Percentiles rank a stretch among this genome's conserved stretches.
These are phyloP conservation scores for Penicillium alfredii DNA, from an alignment of 495 filamentous ascomycete species.

Conservation along the genomic window DNA sequence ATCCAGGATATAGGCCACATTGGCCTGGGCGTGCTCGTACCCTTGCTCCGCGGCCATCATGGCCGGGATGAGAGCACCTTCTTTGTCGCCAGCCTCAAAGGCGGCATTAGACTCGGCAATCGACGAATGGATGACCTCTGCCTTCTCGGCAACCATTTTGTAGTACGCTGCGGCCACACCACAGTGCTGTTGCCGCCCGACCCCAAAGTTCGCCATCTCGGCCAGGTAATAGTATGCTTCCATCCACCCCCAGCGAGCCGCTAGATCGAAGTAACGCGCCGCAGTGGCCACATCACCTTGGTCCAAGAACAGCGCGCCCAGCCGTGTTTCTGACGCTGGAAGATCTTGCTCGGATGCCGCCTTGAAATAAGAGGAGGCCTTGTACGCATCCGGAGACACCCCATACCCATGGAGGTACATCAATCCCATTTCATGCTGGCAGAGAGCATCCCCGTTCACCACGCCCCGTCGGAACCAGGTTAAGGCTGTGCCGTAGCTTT, in stretches of 20 bases:
- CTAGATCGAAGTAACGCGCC: constrained; percentile 85
- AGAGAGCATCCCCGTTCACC: constrained; percentile 72
- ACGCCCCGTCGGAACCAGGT: constrained; percentile 86
- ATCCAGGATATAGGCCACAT: constrained; percentile 89
- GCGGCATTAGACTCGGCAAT: constrained; percentile 82
- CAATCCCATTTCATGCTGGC: constrained; percentile 77
- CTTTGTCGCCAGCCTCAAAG: constrained; percentile 77
- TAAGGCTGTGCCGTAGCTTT: constrained; percentile 67
- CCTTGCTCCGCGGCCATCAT: constrained; percentile 96
- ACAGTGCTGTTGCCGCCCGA: constrained; percentile 77
- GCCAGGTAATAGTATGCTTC: constrained; percentile 95
- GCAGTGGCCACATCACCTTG: constrained; percentile 76
- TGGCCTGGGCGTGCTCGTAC: constrained; percentile 87
- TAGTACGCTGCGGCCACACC: constrained; percentile 79
- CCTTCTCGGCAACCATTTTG: constrained; percentile 89
- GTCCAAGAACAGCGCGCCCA: constrained; percentile 84
- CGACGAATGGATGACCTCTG: constrained; percentile 76
- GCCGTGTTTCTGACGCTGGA: constrained; percentile 71
- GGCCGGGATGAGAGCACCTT: constrained; percentile 74
- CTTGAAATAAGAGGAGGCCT: constrained; percentile 76
- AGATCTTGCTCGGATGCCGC: constrained; percentile 80
- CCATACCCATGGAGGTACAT: constrained; percentile 86
- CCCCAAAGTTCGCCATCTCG: constrained; percentile 75
- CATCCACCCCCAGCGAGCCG: constrained; percentile 78
- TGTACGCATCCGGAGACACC: constrained; percentile 63